A percentile compares a stretch with the other conserved stretches of the same genome.
Evolutionary conservation across 441 rosid genomes (phyloP).

Genomic region (Lagerstroemia fauriei): DNA sequence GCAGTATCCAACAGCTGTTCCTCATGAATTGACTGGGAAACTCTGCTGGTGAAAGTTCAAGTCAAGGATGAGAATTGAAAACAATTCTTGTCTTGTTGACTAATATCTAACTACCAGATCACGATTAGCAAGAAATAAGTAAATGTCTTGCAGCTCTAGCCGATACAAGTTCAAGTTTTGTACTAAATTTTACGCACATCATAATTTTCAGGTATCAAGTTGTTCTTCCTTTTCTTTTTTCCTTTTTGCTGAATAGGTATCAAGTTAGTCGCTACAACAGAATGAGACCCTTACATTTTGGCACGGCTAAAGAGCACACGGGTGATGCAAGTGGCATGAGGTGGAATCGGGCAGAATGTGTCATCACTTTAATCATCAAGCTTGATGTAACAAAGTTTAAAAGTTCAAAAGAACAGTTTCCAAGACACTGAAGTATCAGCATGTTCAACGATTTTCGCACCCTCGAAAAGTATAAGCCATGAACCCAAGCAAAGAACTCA

Average conservation of each 20-base stretch:
- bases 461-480: slow-evolving; percentile 1
- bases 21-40: neutral
- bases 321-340: neutral
- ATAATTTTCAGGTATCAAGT: neutral
- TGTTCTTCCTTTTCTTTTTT: neutral
- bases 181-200: neutral
- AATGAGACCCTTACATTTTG: neutral
- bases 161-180: neutral
- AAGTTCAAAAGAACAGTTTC: neutral
- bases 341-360: neutral
- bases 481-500: neutral
- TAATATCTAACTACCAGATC: neutral
- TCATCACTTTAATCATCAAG: slow-evolving; percentile 13
- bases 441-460: slow-evolving; percentile 1
- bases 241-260: neutral
- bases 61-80: neutral
- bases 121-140: neutral
- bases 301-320: neutral
- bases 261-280: neutral
- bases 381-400: neutral
- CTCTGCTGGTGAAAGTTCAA: neutral
- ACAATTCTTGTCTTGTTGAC: neutral
- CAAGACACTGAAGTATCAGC: neutral
- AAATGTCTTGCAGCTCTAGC: neutral
- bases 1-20: neutral